Percentiles rank a stretch among this genome's conserved stretches.
Evolutionary conservation across 2,329 filamentous ascomycete genomes (phyloP).

Genomic region (Fusarium robinianum): DNA sequence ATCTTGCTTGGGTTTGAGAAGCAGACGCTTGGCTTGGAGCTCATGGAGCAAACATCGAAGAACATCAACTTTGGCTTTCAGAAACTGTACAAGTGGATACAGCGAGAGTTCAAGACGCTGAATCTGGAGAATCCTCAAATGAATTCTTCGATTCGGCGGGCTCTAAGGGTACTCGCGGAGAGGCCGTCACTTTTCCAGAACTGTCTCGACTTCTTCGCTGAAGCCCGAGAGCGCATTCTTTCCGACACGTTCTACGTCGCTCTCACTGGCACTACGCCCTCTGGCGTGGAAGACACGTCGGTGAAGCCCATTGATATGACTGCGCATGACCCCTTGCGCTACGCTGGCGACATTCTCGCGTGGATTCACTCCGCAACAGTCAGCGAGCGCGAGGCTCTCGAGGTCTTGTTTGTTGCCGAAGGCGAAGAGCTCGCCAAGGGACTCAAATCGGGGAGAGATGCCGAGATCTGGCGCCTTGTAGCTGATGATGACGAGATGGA

Average conservation of each 20-base stretch:
- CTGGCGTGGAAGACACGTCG: constrained; percentile 61
- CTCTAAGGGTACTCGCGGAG: constrained; percentile 85
- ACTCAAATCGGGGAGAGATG: constrained; percentile 77
- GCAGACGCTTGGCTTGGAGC: constrained; percentile 82
- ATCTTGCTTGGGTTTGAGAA: constrained; percentile 87
- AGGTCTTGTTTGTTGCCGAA: constrained; percentile 88
- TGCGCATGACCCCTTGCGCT: constrained; percentile 88
- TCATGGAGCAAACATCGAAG: constrained; percentile 89
- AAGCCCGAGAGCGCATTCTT: constrained; percentile 82
- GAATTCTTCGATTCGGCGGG: constrained; percentile 79
- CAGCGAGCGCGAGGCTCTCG: constrained; percentile 89
- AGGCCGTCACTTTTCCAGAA: constrained; percentile 88
- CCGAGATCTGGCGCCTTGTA: constrained; percentile 79
- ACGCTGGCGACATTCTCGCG: constrained; percentile 95
- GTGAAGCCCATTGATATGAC: constrained; percentile 92
- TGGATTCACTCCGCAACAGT: constrained; percentile 96
- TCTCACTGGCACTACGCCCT: constrained; percentile 71
- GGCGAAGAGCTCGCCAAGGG: constrained; percentile 85
- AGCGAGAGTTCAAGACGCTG: constrained; percentile 87
- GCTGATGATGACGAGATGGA: constrained; percentile 59
- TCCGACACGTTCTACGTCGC: constrained; percentile 90
- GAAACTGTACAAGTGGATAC: constrained; percentile 94
- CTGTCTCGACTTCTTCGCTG: constrained; percentile 90
- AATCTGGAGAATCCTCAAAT: constrained; percentile 96
- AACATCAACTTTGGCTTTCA: constrained; percentile 89